Conservation (phyloP, 371 early-diverging fungal species). For the Apophysomyces elegans region DNA sequence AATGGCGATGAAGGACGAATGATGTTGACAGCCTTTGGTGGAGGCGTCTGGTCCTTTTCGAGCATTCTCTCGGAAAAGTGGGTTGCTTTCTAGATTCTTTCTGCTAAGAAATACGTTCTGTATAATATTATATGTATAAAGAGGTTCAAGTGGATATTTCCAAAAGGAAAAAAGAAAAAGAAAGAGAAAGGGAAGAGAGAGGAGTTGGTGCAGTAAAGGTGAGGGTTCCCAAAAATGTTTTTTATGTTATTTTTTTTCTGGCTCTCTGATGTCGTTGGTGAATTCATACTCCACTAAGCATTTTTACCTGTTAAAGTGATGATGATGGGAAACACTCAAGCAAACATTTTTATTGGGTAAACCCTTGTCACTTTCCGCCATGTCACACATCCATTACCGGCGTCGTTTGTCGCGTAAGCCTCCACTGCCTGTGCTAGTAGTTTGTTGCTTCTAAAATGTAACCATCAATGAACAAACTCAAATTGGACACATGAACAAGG, state of each 20-base stretch:
- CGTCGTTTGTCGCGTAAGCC: conserved; percentile 3
- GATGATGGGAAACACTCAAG: too few relatives aligned
- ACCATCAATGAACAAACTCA: too few relatives aligned
- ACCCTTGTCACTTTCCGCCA: too few relatives aligned
- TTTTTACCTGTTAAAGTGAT: not conserved
- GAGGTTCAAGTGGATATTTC: conserved; percentile 3
- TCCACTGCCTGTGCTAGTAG: not conserved
- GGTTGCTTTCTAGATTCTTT: not conserved
- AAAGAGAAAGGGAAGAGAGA: conserved; percentile 7
- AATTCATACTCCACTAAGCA: conserved; percentile 8
- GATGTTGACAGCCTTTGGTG: conserved; percentile 27
- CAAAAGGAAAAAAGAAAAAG: not conserved
- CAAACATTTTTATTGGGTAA: too few relatives aligned
- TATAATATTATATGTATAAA: not conserved
- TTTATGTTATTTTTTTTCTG: conserved; percentile 3
- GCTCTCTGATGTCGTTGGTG: not conserved
- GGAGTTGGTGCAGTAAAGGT: not conserved
- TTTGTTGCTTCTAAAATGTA: not conserved
- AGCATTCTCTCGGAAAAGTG: conserved; percentile 15
- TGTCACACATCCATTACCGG: not conserved
- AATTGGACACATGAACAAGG: too few relatives aligned
- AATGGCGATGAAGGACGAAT: conserved; percentile 30
- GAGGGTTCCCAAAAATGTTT: not conserved
- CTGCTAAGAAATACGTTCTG: conserved; percentile 4
- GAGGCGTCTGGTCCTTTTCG: conserved; percentile 23